These are phyloP conservation scores for Suillus subalutaceus DNA, from an alignment of 768 basidiomycete species.

Conservation along the genomic window DNA sequence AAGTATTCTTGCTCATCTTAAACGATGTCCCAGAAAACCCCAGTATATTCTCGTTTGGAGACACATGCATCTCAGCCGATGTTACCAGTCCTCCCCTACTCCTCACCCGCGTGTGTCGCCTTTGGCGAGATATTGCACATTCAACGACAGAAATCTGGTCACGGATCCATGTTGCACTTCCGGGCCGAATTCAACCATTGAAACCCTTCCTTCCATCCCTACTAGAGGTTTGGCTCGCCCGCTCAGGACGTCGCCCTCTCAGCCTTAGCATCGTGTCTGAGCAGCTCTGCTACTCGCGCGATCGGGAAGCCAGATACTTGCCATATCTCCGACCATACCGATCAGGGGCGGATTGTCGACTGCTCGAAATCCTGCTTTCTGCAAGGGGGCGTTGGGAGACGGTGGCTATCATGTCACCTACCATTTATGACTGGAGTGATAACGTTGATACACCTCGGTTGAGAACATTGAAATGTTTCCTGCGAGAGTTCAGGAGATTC, in stretches of 20 bases:
- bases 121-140: neutral
- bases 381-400: neutral
- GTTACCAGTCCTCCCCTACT: neutral
- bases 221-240: neutral
- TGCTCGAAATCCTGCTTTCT: neutral
- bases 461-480: slow-evolving; percentile 3
- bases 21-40: neutral
- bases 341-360: neutral
- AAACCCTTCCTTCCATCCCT: neutral
- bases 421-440: neutral
- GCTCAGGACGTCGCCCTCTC: neutral
- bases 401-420: neutral
- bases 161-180: neutral
- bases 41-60: neutral
- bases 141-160: neutral
- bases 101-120: neutral
- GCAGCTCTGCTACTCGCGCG: neutral
- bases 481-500: neutral
- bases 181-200: neutral
- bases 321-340: neutral
- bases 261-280: neutral
- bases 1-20: neutral
- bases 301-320: neutral
- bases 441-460: neutral
- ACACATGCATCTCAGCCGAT: neutral